A percentile compares a stretch with the other conserved stretches of the same genome.
phyloP scores from a whole-genome alignment of 2,329 filamentous ascomycete species.

The Boeremia exigua region DNA sequence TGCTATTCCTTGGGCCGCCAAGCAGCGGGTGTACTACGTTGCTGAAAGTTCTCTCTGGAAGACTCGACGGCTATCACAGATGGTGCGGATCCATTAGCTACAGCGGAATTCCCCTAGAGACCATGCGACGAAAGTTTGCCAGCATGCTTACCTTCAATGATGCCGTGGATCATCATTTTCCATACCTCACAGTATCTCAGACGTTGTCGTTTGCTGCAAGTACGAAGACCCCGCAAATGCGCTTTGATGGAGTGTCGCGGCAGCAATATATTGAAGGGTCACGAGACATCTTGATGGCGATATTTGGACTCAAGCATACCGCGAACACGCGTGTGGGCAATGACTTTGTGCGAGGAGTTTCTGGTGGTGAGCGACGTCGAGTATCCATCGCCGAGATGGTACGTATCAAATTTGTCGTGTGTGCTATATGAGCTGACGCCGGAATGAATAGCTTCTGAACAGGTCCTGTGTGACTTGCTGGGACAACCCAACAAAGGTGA shows the following conservation, averaged over 20 bases:
- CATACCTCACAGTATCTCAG: constrained; percentile 81
- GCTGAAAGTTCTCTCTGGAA: constrained; percentile 58
- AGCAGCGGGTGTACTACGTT: constrained; percentile 66
- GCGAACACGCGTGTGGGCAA: constrained; percentile 73
- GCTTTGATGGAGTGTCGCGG: not conserved
- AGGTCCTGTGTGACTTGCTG: constrained; percentile 57
- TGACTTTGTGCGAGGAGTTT: constrained; percentile 74
- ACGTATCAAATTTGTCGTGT: constrained; percentile 50
- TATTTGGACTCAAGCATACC: constrained; percentile 70
- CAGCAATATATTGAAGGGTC: constrained; percentile 62
- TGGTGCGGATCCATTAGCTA: constrained; percentile 59
- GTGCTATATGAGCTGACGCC: constrained; percentile 35
- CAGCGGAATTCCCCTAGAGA: constrained; percentile 41
- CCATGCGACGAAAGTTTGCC: constrained; percentile 63
- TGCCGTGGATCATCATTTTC: constrained; percentile 80
- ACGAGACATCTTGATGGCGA: constrained; percentile 59
- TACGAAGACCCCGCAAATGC: constrained; percentile 12
- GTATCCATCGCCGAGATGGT: constrained; percentile 72
- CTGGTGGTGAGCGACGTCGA: constrained; percentile 74
- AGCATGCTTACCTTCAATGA: constrained; percentile 81
- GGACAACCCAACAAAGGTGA: constrained; percentile 68
- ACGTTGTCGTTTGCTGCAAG: constrained; percentile 59
- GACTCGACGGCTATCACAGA: not conserved
- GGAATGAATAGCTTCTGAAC: not conserved
- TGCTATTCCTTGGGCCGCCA: constrained; percentile 46